Conservation (phyloP, 768 basidiomycete species). For the Gloeostereum incarnatum region DNA sequence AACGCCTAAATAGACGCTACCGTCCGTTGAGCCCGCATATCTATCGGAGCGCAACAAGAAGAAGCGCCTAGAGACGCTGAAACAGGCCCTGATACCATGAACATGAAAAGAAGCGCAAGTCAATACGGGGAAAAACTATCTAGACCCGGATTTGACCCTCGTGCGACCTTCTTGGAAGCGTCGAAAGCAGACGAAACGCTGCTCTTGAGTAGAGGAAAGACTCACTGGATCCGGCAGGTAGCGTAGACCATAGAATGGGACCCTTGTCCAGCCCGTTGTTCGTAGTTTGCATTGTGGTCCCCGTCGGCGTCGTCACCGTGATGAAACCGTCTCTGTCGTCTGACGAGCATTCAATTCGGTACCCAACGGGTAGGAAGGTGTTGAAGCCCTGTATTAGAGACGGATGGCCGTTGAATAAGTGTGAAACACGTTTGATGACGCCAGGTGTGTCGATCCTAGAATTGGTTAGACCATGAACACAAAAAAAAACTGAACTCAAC, state of each 20-base stretch:
- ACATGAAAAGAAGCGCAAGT: constrained; percentile 1
- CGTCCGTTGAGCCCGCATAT: too few species aligned
- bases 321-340: constrained; percentile 66
- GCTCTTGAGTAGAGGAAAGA: constrained; percentile 3
- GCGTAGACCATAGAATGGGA: constrained; percentile 27
- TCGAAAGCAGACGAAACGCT: neutral
- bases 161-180: neutral
- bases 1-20: too few species aligned
- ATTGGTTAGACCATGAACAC: neutral
- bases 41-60: too few species aligned
- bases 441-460: constrained; percentile 93
- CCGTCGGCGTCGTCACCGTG: constrained; percentile 70
- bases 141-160: neutral
- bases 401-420: constrained; percentile 87
- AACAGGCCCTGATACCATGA: neutral
- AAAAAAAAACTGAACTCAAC: constrained; percentile 11
- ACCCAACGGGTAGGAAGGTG: constrained; percentile 91
- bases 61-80: too few species aligned
- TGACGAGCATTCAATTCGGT: constrained; percentile 77
- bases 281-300: constrained; percentile 51
- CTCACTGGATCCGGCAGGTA: constrained; percentile 7
- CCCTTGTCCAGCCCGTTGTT: constrained; percentile 30
- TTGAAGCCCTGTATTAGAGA: constrained; percentile 95
- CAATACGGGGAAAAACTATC: neutral
- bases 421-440: constrained; percentile 91